Evolutionary conservation across 164 flowering plant genomes (phyloP).

Genomic region (Stephania cephalantha): DNA sequence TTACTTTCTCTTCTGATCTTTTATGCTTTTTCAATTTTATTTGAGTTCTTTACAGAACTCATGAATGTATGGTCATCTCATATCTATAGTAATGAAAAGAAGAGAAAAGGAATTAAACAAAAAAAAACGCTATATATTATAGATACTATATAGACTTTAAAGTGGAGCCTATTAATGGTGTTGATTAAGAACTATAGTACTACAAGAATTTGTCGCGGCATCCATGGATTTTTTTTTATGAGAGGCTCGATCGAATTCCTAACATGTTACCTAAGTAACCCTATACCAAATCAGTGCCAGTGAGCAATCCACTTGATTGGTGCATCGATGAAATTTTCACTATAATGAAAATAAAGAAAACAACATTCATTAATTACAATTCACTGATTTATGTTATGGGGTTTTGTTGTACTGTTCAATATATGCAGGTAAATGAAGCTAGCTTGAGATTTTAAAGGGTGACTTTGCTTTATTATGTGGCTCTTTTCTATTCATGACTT

Average conservation of each 20-base stretch:
- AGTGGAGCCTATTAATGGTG: too few species aligned
- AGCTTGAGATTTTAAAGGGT: neutral
- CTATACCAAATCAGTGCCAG: too few species aligned
- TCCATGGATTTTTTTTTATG: too few species aligned
- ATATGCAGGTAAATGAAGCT: slow-evolving; percentile 2
- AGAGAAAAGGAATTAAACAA: neutral
- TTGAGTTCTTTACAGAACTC: neutral
- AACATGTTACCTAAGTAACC: too few species aligned
- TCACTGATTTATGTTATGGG: neutral
- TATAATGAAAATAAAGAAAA: neutral
- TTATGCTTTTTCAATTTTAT: neutral
- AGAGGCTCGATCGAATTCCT: too few species aligned
- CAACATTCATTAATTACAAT: neutral
- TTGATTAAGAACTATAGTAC: too few species aligned
- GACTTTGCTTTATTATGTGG: slow-evolving; percentile 1
- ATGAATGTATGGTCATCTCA: neutral
- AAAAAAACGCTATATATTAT: too few species aligned
- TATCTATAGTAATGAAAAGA: neutral
- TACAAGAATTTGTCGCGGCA: too few species aligned
- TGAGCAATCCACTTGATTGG: too few species aligned
- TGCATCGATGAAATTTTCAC: too few species aligned
- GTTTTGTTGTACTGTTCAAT: neutral
- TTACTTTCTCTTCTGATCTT: neutral
- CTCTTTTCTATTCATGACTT: neutral
- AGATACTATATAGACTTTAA: too few species aligned